Percentiles rank a stretch among this genome's conserved stretches.
These are phyloP conservation scores for Eragrostis curvula DNA, from an alignment of 176 grass and related monocot genomes.

Conservation along the genomic window DNA sequence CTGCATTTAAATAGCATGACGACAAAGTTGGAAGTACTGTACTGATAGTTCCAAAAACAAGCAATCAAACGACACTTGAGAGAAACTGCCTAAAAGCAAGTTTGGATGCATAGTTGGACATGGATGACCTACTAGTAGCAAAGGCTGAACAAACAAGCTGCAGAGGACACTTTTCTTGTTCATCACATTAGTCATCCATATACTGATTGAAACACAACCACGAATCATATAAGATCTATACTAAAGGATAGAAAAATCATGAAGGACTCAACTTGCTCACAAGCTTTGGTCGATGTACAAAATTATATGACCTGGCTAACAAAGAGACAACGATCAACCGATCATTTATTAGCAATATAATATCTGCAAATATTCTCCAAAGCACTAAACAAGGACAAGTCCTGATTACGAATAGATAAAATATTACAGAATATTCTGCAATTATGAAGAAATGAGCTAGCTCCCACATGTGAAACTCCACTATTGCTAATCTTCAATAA, in stretches of 20 bases:
- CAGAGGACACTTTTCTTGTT: not conserved
- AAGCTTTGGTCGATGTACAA: not conserved
- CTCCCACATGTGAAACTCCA: conserved; percentile 28
- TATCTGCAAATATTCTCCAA: not conserved
- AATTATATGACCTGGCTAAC: not conserved
- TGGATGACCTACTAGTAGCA: not conserved
- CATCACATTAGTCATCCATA: conserved; percentile 13
- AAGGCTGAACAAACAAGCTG: conserved; percentile 38
- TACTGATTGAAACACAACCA: conserved; percentile 8
- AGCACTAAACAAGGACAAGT: conserved; percentile 26
- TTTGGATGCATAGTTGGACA: conserved; percentile 3
- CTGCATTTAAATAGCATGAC: not conserved
- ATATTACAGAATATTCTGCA: conserved; percentile 37
- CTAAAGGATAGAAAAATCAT: not conserved
- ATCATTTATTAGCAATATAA: not conserved
- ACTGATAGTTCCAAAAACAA: conserved; percentile 27
- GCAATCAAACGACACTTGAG: conserved; percentile 8
- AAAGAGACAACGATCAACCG: conserved; percentile 17
- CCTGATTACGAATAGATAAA: conserved; percentile 23
- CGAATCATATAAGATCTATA: not conserved
- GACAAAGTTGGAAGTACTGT: conserved; percentile 11
- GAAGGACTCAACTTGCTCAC: not conserved
- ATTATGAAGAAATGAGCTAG: conserved; percentile 40
- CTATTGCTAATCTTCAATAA: conserved; percentile 8
- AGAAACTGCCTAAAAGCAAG: conserved; percentile 43